These are phyloP conservation scores for Somion occarium DNA, from an alignment of 1,284 basidiomycete genomes.

Conservation along the genomic window DNA sequence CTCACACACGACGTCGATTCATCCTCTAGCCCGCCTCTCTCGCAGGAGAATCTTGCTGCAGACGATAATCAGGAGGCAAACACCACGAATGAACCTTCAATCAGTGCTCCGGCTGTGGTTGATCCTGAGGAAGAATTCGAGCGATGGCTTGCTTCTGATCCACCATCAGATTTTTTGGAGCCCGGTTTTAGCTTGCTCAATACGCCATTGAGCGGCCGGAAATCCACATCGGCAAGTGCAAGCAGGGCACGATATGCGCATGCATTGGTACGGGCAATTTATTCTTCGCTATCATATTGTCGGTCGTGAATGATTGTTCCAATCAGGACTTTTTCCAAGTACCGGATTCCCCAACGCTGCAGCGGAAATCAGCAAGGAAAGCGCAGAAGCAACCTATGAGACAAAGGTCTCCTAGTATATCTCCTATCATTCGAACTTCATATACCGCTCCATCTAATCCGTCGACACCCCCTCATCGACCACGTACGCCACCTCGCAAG, in stretches of 20 bases:
- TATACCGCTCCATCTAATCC: constrained; percentile 15
- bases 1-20: constrained; percentile 60
- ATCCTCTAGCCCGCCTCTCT: constrained; percentile 62
- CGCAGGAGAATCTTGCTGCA: constrained; percentile 23
- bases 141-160: constrained; percentile 14
- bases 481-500: constrained; percentile 26
- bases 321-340: constrained; percentile 12
- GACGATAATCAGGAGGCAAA: constrained; percentile 7
- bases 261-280: neutral
- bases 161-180: no score
- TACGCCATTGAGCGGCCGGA: neutral
- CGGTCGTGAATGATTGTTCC: neutral
- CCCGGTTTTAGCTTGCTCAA: constrained; percentile 3
- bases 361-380: constrained; percentile 26
- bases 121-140: constrained; percentile 15
- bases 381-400: constrained; percentile 22
- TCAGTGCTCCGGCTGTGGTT: constrained; percentile 1
- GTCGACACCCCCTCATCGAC: constrained; percentile 29
- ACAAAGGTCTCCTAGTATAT: constrained; percentile 21
- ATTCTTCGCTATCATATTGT: neutral
- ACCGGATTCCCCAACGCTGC: constrained; percentile 49
- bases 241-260: neutral
- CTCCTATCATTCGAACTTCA: constrained; percentile 16
- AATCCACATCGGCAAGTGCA: neutral
- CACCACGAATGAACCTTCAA: neutral